These are phyloP conservation scores for Geosmithia morbida DNA, from an alignment of 2,329 filamentous ascomycete species.

Conservation along the genomic window DNA sequence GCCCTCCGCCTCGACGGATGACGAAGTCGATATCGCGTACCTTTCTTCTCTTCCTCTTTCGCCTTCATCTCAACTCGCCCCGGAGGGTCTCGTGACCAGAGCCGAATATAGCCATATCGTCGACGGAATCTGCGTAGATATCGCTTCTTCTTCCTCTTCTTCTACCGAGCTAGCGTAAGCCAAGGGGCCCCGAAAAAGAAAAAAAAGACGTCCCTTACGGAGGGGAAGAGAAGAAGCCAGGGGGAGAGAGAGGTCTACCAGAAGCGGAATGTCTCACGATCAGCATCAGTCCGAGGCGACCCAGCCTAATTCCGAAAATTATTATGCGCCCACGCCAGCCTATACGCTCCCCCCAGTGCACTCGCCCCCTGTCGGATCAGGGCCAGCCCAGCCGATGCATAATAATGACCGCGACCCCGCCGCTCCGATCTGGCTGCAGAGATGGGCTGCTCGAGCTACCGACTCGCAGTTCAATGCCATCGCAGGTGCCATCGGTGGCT, in stretches of 20 bases:
- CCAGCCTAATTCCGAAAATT: conserved; percentile 13
- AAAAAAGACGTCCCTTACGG: too few species aligned
- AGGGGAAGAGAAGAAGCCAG: too few species aligned
- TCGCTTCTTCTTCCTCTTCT: not conserved
- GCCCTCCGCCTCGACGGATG: not conserved
- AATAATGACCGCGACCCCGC: conserved; percentile 6
- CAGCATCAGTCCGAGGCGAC: conserved; percentile 21
- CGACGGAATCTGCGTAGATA: not conserved
- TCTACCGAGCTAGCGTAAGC: not conserved
- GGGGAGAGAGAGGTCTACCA: not conserved
- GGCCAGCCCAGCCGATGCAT: conserved; percentile 12
- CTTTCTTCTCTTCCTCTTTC: not conserved
- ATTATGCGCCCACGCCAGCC: conserved; percentile 19
- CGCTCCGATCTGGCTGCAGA: conserved; percentile 31
- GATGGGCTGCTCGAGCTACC: conserved; percentile 40
- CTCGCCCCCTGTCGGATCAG: conserved; percentile 7
- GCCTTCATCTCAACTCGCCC: not conserved
- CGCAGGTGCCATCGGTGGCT: conserved; percentile 76
- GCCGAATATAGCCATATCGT: not conserved
- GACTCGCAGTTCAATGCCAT: conserved; percentile 65
- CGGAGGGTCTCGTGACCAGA: not conserved
- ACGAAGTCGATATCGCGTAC: not conserved
- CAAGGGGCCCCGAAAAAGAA: not conserved
- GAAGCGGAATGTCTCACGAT: conserved; percentile 35
- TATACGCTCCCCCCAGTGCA: conserved; percentile 16